Percentiles rank a stretch among this genome's conserved stretches.
Evolutionary conservation across 2,329 filamentous ascomycete species (phyloP).

Genomic region (Rutstroemia sydowiana): DNA sequence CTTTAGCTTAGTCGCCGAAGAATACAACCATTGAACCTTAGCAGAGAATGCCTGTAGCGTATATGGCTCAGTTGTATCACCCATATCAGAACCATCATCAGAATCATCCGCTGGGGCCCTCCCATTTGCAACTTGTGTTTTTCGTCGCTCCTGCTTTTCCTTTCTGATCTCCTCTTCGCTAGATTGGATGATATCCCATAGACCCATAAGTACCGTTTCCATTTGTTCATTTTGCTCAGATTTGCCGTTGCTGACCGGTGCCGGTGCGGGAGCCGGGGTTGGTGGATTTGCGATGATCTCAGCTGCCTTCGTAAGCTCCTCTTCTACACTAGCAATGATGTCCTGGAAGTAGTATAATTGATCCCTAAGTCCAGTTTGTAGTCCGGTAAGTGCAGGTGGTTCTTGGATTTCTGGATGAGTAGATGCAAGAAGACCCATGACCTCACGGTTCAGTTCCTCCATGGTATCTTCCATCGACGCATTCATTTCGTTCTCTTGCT

Average conservation of each 20-base stretch:
- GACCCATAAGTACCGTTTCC: conserved; percentile 42
- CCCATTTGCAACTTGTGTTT: conserved; percentile 48
- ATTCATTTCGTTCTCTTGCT: conserved; percentile 19
- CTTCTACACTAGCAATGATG: conserved; percentile 44
- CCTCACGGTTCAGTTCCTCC: conserved; percentile 54
- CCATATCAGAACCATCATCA: conserved; percentile 55
- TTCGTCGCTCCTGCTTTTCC: conserved; percentile 45
- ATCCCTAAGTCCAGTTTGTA: conserved; percentile 51
- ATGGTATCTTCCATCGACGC: conserved; percentile 43
- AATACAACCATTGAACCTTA: conserved; percentile 73
- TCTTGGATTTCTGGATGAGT: conserved; percentile 44
- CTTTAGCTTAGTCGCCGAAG: conserved; percentile 67
- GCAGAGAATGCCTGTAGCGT: conserved; percentile 68
- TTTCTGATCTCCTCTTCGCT: conserved; percentile 48
- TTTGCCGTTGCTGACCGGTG: conserved; percentile 20
- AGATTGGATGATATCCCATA: conserved; percentile 45
- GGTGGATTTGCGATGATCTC: conserved; percentile 11
- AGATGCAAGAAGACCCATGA: conserved; percentile 50
- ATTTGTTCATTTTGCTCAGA: conserved; percentile 46
- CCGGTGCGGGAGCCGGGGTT: no score
- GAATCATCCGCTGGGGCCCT: conserved; percentile 50
- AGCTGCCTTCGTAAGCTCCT: conserved; percentile 21
- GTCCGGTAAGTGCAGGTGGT: conserved; percentile 50
- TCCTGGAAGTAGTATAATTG: conserved; percentile 64
- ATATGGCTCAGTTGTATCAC: conserved; percentile 54